Evolutionary conservation across 768 basidiomycete species (phyloP).

Genomic region (Mycena chlorophos): DNA sequence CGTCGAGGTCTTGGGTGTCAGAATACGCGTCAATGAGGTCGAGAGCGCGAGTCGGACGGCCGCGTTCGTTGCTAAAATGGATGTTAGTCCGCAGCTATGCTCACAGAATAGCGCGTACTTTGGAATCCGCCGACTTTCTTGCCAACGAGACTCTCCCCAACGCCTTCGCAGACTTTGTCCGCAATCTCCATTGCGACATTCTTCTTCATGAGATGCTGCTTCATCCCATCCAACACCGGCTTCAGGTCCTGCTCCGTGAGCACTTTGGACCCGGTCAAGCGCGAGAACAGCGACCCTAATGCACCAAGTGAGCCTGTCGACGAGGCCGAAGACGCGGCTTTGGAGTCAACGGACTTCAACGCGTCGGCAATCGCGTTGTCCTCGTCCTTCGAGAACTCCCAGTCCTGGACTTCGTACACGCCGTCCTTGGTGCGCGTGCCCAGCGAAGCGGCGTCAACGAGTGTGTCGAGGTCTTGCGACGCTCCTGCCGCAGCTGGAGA

Average conservation of each 20-base stretch:
- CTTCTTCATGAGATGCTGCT: conserved; percentile 97
- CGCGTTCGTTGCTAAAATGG: conserved; percentile 73
- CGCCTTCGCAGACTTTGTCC: conserved; percentile 91
- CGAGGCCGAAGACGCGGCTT: conserved; percentile 33
- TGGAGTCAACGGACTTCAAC: conserved; percentile 44
- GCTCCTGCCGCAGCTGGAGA: conserved; percentile 29
- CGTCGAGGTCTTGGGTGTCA: conserved; percentile 97
- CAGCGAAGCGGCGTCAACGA: conserved; percentile 71
- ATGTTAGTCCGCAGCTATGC: conserved; percentile 10
- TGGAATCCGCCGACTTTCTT: conserved; percentile 90
- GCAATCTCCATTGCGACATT: conserved; percentile 97
- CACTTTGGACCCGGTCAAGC: conserved; percentile 82
- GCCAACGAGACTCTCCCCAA: conserved; percentile 87
- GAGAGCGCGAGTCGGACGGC: conserved; percentile 84
- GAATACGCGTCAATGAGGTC: conserved; percentile 84
- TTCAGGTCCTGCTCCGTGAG: conserved; percentile 80
- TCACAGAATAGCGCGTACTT: conserved; percentile 50
- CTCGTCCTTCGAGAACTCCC: conserved; percentile 65
- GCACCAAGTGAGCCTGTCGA: conserved; percentile 55
- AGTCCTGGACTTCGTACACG: conserved; percentile 67
- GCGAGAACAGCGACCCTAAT: conserved; percentile 78
- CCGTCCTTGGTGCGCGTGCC: conserved; percentile 77
- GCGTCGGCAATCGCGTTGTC: conserved; percentile 61
- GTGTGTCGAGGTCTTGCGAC: conserved; percentile 55
- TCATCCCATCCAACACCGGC: conserved; percentile 91